Conservation (phyloP, 2,329 filamentous ascomycete genomes). For the Pseudocercospora cruenta region DNA sequence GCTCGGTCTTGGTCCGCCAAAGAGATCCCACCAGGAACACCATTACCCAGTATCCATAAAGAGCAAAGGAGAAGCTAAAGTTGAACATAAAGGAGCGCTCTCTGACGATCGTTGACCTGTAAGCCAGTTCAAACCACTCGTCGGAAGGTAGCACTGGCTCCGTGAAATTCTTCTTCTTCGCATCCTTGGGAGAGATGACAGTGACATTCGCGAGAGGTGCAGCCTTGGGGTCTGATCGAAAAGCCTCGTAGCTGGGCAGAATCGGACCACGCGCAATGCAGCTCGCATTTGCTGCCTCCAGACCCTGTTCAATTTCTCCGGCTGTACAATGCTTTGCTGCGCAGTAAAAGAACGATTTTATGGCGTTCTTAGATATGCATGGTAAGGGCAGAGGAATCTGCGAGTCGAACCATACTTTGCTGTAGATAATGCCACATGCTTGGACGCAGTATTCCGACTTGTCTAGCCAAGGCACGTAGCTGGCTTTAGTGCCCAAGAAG, state of each 20-base stretch:
- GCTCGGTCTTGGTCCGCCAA: conserved; percentile 30
- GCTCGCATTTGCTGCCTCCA: background rate
- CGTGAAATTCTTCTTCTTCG: background rate
- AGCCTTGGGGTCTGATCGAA: background rate
- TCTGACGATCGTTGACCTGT: background rate
- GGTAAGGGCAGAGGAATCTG: background rate
- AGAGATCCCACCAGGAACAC: conserved; percentile 43
- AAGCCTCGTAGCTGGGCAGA: background rate
- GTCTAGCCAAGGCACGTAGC: background rate
- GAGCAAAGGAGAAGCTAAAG: background rate
- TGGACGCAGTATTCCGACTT: conserved; percentile 2
- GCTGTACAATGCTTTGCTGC: conserved; percentile 20
- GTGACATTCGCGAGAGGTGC: background rate
- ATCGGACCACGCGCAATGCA: background rate
- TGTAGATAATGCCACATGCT: background rate
- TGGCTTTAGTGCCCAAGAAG: background rate
- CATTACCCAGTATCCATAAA: conserved; percentile 46
- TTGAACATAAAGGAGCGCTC: conserved; percentile 1
- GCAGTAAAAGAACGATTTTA: conserved; percentile 21
- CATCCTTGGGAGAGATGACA: background rate
- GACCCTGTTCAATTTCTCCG: background rate
- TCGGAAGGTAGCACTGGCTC: background rate
- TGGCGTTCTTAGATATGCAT: background rate
- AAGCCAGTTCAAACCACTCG: background rate
- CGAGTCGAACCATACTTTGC: background rate